Conservation (phyloP, 345 rosid genomes). For the Bruguiera sexangula region DNA sequence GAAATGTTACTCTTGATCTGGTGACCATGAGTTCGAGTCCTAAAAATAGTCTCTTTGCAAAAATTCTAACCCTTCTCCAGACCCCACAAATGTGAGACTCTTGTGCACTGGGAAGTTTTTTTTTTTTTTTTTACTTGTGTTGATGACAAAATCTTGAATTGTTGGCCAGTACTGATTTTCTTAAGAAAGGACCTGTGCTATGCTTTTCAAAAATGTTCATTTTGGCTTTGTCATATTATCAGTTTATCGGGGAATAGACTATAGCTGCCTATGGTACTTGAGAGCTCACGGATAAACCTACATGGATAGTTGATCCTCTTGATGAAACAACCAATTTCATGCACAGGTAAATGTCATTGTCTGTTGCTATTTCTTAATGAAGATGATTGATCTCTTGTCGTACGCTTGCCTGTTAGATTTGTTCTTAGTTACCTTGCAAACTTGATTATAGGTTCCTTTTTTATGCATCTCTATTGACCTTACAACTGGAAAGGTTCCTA, state of each 20-base stretch:
- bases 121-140: background rate
- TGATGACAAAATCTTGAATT: background rate
- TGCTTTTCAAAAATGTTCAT: slow-evolving; percentile 2
- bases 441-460: slow-evolving; percentile 63
- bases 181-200: background rate
- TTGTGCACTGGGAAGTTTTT: no score
- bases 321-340: slow-evolving; percentile 99
- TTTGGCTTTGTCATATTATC: slow-evolving; percentile 7
- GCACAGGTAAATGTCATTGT: slow-evolving; percentile 57
- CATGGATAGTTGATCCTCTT: slow-evolving; percentile 99
- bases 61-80: no score
- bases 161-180: background rate
- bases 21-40: no score
- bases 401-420: background rate
- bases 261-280: slow-evolving; percentile 75
- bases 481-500: slow-evolving; percentile 72
- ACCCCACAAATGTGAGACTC: no score
- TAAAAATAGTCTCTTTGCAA: no score
- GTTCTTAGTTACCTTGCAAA: background rate
- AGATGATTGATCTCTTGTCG: slow-evolving; percentile 8
- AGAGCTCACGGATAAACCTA: slow-evolving; percentile 85
- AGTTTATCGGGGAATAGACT: slow-evolving; percentile 97
- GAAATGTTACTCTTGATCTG: no score
- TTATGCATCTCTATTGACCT: slow-evolving; percentile 92
- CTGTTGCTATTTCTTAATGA: slow-evolving; percentile 3